phyloP scores from a whole-genome alignment of 352 stramenopile genomes.

The Halophytophthora batemanensis region DNA sequence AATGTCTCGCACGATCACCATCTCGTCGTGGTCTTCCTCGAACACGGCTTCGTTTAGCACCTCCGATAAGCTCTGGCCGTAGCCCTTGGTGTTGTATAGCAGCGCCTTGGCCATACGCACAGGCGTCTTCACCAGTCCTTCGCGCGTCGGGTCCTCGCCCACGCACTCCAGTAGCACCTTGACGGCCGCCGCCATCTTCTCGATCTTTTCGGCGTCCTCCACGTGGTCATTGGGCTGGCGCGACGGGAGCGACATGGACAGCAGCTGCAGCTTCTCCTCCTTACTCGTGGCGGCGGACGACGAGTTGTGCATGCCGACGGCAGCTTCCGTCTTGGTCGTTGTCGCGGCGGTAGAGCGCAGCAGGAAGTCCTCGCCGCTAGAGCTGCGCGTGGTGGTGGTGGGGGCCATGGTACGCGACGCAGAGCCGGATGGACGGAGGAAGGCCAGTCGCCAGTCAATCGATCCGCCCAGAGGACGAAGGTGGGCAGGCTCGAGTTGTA shows the following conservation, averaged over 20 bases:
- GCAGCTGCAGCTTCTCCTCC: constrained; percentile 28
- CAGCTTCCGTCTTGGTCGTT: neutral
- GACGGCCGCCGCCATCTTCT: constrained; percentile 94
- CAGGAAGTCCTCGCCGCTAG: constrained; percentile 11
- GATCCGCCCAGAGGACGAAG: neutral
- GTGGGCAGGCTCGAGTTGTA: no score
- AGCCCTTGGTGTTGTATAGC: constrained; percentile 96
- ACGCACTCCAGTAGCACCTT: constrained; percentile 92
- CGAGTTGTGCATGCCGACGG: constrained; percentile 45
- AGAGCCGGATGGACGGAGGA: constrained; percentile 11
- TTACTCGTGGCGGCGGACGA: constrained; percentile 7
- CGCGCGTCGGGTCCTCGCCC: constrained; percentile 93
- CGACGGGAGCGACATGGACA: constrained; percentile 66
- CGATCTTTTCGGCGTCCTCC: constrained; percentile 75
- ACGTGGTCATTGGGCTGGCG: constrained; percentile 60
- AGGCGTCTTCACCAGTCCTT: constrained; percentile 96
- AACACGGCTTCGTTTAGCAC: constrained; percentile 98
- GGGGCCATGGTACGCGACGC: constrained; percentile 31
- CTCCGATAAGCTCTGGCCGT: constrained; percentile 85
- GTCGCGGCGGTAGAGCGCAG: constrained; percentile 25
- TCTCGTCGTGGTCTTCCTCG: constrained; percentile 97
- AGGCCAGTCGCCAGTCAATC: constrained; percentile 2
- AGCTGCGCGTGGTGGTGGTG: constrained; percentile 32
- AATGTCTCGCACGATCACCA: constrained; percentile 99
- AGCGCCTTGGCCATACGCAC: constrained; percentile 96